Conservation (phyloP, 441 rosid species). For the Euphorbia corollata region DNA sequence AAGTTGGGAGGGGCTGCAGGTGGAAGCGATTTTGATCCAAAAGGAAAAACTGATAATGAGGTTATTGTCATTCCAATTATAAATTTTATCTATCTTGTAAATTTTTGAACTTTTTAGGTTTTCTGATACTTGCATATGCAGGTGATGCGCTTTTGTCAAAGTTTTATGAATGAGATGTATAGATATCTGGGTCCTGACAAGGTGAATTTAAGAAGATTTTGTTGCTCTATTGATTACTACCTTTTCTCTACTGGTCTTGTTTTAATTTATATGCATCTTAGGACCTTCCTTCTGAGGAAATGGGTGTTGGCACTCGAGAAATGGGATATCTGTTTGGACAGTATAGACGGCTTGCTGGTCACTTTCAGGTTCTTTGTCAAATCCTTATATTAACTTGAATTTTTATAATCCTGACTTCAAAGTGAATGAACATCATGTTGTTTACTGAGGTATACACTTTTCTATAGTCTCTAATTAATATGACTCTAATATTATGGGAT, state of each 20-base stretch:
- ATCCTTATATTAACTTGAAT: not conserved
- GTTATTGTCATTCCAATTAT: conserved; percentile 32
- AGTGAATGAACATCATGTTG: conserved; percentile 1
- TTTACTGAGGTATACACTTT: not conserved
- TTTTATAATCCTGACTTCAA: not conserved
- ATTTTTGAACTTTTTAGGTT: conserved; percentile 26
- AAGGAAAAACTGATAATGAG: conserved; percentile 97
- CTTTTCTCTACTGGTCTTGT: conserved; percentile 16
- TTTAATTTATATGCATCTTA: conserved; percentile 24
- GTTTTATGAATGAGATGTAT: conserved; percentile 92
- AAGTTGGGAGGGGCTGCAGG: conserved; percentile 99
- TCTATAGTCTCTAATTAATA: not conserved
- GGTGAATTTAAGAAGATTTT: conserved; percentile 34
- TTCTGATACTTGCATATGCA: conserved; percentile 37
- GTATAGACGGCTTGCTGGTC: conserved; percentile 89
- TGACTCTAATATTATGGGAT: not conserved
- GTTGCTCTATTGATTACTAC: conserved; percentile 2
- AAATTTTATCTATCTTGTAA: conserved; percentile 5
- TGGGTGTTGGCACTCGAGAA: conserved; percentile 95
- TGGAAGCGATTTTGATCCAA: conserved; percentile 99
- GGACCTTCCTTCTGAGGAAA: conserved; percentile 99
- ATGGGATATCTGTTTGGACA: conserved; percentile 99
- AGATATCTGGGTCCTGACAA: conserved; percentile 90
- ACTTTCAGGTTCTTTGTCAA: conserved; percentile 68
- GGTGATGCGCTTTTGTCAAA: conserved; percentile 98